These are phyloP conservation scores for Cryptosporidium canis DNA, from an alignment of 169 alveolate genomes.

Conservation along the genomic window DNA sequence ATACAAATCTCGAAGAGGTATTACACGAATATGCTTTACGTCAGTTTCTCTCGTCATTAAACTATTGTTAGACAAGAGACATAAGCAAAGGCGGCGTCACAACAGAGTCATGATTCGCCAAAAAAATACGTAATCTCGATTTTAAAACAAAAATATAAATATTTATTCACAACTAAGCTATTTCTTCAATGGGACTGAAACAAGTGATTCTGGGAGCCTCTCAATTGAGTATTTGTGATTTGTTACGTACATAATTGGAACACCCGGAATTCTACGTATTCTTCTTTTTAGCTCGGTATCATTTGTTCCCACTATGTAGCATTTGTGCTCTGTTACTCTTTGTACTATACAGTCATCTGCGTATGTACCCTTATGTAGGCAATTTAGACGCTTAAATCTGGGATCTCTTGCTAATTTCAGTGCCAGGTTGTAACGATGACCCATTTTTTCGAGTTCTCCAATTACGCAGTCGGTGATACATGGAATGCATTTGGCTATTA, in stretches of 20 bases:
- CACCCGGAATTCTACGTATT: constrained; percentile 98
- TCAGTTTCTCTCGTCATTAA: background rate
- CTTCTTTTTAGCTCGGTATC: constrained; percentile 97
- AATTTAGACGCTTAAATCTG: constrained; percentile 92
- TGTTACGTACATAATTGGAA: constrained; percentile 96
- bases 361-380: constrained; percentile 98
- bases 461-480: constrained; percentile 98
- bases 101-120: background rate
- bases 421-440: constrained; percentile 96
- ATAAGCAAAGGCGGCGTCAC: constrained; percentile 9
- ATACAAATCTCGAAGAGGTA: background rate
- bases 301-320: constrained; percentile 98
- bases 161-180: background rate
- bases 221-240: constrained; percentile 95
- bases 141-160: background rate
- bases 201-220: constrained; percentile 90
- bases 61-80: background rate
- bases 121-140: constrained; percentile 6
- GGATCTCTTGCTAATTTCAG: constrained; percentile 96
- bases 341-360: constrained; percentile 99
- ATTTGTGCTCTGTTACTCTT: constrained; percentile 94
- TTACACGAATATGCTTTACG: background rate
- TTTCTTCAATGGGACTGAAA: constrained; percentile 51
- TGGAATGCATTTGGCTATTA: constrained; percentile 96
- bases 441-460: constrained; percentile 98